Base-by-base conservation (phyloP, 176 grass and related monocot species). In the Chloris gayana region DNA sequence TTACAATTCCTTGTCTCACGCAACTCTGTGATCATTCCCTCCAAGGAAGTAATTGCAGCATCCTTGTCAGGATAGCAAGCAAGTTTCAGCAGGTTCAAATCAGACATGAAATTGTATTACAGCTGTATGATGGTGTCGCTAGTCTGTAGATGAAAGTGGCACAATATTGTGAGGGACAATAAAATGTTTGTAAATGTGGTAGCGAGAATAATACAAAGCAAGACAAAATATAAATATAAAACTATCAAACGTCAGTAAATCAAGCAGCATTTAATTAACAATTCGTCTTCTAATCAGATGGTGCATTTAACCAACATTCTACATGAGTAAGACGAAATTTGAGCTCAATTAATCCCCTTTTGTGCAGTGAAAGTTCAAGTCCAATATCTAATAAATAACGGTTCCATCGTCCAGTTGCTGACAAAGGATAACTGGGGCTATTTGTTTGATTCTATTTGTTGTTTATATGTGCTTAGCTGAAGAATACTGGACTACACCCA, bases 21-120 rank as follows among this genome's bases (percentile, higher is more conserved):
- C 63, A 97, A 70, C 75, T 97, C 94, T 84, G 80, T 51, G 76
- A 88, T 92, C 41, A 94, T 69, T 31, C 87, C 88, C 67, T 94
- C 91, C 4, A 97, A 89, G 78, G 91, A 97, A 38, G 70, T 31
- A 72, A 97, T 83, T 19, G 94, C 94, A 46, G 88, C 88, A 32
- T 88, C 90, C 87, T 93, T 93, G 70, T 93, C 88, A 11, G 87
- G 78, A 54, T 97, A 97, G 76, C 94, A 91, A 17, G 91, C 78
- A 29, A 97, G 91, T 72, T 97, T 97, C 42, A 97, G 78, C 34
- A 91, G 83, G 69, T 97, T 97, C 30, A 97, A 97, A 44, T 93
- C 91, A 8, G 91, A 74, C 74, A 97, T 97, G 82, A 97, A 97
- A 51, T 97, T 93, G 81, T 69, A 80, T 79, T 97, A 97, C 35